Evolutionary conservation across 495 filamentous ascomycete species (phyloP).

Genomic region (Annulohypoxylon stygium): DNA sequence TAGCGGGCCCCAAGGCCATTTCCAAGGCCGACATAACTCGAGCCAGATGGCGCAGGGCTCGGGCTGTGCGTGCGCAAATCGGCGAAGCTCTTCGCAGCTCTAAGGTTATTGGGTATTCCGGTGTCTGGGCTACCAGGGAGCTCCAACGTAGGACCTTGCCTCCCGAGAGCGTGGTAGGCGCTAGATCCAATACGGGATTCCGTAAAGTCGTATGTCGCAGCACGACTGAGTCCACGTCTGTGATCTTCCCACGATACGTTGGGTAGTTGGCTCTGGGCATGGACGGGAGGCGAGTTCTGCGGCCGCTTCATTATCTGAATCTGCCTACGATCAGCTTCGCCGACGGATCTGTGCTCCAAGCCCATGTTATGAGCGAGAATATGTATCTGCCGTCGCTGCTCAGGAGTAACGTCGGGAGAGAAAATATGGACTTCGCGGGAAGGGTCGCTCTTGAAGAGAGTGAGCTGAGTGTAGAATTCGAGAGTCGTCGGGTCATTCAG

Average conservation of each 20-base stretch:
- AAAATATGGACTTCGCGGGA: constrained; percentile 85
- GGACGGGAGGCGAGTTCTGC: constrained; percentile 74
- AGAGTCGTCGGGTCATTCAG: constrained; percentile 92
- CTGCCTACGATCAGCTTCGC: constrained; percentile 85
- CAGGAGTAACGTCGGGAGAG: constrained; percentile 80
- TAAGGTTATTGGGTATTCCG: constrained; percentile 76
- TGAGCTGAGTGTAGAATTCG: constrained; percentile 87
- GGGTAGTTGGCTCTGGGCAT: constrained; percentile 69
- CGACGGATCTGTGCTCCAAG: constrained; percentile 88
- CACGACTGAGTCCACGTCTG: constrained; percentile 86
- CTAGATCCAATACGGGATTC: constrained; percentile 81
- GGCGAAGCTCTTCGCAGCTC: constrained; percentile 95
- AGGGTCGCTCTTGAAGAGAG: constrained; percentile 86
- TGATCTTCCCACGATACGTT: constrained; percentile 78
- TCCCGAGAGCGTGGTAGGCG: constrained; percentile 76
- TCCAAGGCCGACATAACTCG: constrained; percentile 77
- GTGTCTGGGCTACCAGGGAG: constrained; percentile 83
- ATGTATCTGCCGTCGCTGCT: constrained; percentile 89
- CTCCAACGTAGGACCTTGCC: constrained; percentile 83
- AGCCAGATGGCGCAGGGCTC: constrained; percentile 89
- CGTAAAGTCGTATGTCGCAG: constrained; percentile 98
- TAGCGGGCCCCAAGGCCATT: constrained; percentile 61
- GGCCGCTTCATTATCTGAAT: constrained; percentile 82
- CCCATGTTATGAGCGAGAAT: constrained; percentile 96
- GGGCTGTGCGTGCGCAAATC: constrained; percentile 95